Percentiles rank a stretch among this genome's conserved stretches.
phyloP scores from a whole-genome alignment of 2,329 filamentous ascomycete species.

The Lecanosticta acicola region DNA sequence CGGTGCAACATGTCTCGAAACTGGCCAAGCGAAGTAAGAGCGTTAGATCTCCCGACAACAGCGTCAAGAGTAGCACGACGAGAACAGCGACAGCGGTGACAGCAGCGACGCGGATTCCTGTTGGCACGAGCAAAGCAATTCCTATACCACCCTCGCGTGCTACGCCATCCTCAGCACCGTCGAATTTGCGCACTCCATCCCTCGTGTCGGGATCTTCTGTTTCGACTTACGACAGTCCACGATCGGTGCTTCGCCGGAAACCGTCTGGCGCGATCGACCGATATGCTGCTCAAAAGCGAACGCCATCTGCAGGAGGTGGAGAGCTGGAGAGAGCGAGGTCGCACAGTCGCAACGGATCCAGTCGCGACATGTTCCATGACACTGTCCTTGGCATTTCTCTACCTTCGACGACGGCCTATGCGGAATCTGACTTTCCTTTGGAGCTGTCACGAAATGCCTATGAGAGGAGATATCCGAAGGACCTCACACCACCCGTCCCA shows the following conservation, averaged over 20 bases:
- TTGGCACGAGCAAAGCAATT: slow-evolving; percentile 6
- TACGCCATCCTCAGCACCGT: slow-evolving; percentile 11
- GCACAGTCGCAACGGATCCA: slow-evolving; percentile 12
- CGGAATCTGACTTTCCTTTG: neutral
- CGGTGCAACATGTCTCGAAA: slow-evolving; percentile 23
- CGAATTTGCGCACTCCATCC: slow-evolving; percentile 41
- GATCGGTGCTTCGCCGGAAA: slow-evolving; percentile 41
- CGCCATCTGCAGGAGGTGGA: slow-evolving; percentile 29
- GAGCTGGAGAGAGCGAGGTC: slow-evolving; percentile 22
- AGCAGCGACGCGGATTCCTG: slow-evolving; percentile 6
- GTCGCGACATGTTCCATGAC: slow-evolving; percentile 19
- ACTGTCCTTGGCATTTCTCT: slow-evolving; percentile 26
- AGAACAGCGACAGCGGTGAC: slow-evolving; percentile 15
- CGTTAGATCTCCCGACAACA: slow-evolving; percentile 9
- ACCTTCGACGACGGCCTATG: slow-evolving; percentile 7
- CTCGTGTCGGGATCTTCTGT: slow-evolving; percentile 45
- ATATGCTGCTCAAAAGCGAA: slow-evolving; percentile 27
- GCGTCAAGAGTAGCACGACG: slow-evolving; percentile 12
- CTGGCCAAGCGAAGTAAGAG: slow-evolving; percentile 24
- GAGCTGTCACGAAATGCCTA: slow-evolving; percentile 4
- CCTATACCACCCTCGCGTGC: slow-evolving; percentile 9
- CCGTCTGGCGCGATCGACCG: slow-evolving; percentile 39
- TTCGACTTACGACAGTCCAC: slow-evolving; percentile 43
- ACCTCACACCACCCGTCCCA: slow-evolving; percentile 20
- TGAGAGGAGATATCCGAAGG: slow-evolving; percentile 8